Evolutionary conservation across 257 asterid genomes (phyloP).

Genomic region (Primulina tabacum): DNA sequence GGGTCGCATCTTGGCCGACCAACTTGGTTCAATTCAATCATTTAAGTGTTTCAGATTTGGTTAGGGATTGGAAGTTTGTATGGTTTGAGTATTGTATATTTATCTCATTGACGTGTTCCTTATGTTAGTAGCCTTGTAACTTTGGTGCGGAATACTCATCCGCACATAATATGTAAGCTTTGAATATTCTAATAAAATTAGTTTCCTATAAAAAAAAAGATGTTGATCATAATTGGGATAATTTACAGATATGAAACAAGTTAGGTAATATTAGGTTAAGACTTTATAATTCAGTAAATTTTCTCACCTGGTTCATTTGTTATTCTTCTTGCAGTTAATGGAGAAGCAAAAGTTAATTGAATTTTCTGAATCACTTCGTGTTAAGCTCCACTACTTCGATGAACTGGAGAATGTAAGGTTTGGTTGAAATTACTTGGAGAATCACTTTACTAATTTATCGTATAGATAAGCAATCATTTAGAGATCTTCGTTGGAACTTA

Average conservation of each 20-base stretch:
- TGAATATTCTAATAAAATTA: too few species aligned
- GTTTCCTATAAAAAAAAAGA: too few species aligned
- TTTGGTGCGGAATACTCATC: too few species aligned
- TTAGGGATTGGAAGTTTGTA: too few species aligned
- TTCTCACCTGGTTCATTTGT: slow-evolving; percentile 21
- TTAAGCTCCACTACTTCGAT: slow-evolving; percentile 94
- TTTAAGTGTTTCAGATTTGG: too few species aligned
- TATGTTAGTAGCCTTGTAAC: too few species aligned
- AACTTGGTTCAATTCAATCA: too few species aligned
- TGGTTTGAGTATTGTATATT: too few species aligned
- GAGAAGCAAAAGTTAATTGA: slow-evolving; percentile 92
- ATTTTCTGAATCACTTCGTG: slow-evolving; percentile 95
- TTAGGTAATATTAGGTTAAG: slow-evolving; percentile 1
- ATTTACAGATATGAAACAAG: background rate
- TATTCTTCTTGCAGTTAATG: slow-evolving; percentile 64
- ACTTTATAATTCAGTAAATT: slow-evolving; percentile 17
- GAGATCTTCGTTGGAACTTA: slow-evolving; percentile 6
- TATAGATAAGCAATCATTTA: slow-evolving; percentile 20
- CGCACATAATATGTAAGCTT: too few species aligned
- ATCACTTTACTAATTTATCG: slow-evolving; percentile 18
- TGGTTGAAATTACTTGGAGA: slow-evolving; percentile 30
- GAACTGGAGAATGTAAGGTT: slow-evolving; percentile 98
- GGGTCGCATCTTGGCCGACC: too few species aligned
- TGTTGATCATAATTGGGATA: slow-evolving; percentile 19
- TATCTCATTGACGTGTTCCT: too few species aligned